phyloP scores from a whole-genome alignment of 2,329 filamentous ascomycete genomes.

The Cadophora luteo-olivacea region DNA sequence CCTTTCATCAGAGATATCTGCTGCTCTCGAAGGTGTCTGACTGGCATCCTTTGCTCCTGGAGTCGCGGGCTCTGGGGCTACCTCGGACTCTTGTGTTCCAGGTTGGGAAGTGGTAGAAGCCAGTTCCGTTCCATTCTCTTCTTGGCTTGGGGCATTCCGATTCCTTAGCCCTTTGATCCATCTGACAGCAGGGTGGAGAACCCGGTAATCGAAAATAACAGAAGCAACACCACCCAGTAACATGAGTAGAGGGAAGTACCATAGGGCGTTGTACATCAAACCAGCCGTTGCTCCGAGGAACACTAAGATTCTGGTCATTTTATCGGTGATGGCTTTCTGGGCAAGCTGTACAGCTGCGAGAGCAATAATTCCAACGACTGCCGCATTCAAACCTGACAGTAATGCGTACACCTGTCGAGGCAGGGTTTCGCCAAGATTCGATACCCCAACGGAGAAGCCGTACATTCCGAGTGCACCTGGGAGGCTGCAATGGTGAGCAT shows the following conservation, averaged over 20 bases:
- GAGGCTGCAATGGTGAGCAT: conserved; percentile 51
- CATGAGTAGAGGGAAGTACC: conserved; percentile 77
- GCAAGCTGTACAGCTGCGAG: conserved; percentile 72
- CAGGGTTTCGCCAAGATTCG: conserved; percentile 62
- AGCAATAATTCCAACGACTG: conserved; percentile 75
- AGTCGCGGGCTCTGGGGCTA: not conserved
- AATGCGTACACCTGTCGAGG: conserved; percentile 71
- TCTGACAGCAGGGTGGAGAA: conserved; percentile 52
- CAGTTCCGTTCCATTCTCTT: conserved; percentile 22
- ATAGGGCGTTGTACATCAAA: conserved; percentile 73
- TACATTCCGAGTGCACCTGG: conserved; percentile 77
- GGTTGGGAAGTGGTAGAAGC: not conserved
- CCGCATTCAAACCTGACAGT: conserved; percentile 73
- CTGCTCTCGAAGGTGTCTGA: not conserved
- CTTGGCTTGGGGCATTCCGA: conserved; percentile 9
- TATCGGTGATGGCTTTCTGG: conserved; percentile 71
- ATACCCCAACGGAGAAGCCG: conserved; percentile 68
- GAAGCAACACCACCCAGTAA: conserved; percentile 58
- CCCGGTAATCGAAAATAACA: conserved; percentile 61
- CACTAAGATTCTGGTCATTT: conserved; percentile 66
- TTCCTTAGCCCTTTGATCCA: conserved; percentile 31
- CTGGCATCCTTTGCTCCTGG: not conserved
- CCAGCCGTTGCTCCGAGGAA: conserved; percentile 69
- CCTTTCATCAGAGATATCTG: conserved; percentile 1
- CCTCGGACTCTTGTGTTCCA: not conserved